Conservation (phyloP, 768 basidiomycete species). For the Sarcodon aspratus region DNA sequence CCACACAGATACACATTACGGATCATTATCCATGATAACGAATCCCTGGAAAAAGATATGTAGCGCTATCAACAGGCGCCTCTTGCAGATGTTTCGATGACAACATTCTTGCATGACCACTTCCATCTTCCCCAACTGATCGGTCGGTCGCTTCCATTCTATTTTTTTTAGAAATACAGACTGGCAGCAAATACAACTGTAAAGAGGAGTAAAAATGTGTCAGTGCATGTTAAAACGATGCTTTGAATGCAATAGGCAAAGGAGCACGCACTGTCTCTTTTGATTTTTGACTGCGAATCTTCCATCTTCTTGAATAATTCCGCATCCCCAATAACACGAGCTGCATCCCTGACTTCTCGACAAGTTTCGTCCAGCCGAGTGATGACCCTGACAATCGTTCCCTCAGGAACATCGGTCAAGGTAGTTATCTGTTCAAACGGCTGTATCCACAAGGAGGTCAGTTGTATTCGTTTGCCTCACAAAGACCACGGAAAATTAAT, state of each 20-base stretch:
- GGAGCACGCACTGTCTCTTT: constrained; percentile 77
- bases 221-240: neutral
- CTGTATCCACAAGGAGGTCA: constrained; percentile 28
- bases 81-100: no score
- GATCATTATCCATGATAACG: no score
- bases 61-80: no score
- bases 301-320: constrained; percentile 98
- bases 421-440: constrained; percentile 91
- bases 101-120: no score
- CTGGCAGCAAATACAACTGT: constrained; percentile 82
- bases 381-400: constrained; percentile 93
- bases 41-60: no score
- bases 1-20: no score
- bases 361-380: constrained; percentile 96
- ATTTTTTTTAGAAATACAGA: constrained; percentile 55
- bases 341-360: constrained; percentile 92
- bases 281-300: constrained; percentile 85
- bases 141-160: no score
- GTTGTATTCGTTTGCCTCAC: neutral
- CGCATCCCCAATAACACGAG: constrained; percentile 92
- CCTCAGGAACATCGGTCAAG: constrained; percentile 91
- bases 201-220: neutral
- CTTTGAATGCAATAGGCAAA: no score
- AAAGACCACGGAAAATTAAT: neutral
- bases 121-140: no score